Evolutionary conservation across 768 basidiomycete genomes (phyloP).

Genomic region (Mycena galericulata): DNA sequence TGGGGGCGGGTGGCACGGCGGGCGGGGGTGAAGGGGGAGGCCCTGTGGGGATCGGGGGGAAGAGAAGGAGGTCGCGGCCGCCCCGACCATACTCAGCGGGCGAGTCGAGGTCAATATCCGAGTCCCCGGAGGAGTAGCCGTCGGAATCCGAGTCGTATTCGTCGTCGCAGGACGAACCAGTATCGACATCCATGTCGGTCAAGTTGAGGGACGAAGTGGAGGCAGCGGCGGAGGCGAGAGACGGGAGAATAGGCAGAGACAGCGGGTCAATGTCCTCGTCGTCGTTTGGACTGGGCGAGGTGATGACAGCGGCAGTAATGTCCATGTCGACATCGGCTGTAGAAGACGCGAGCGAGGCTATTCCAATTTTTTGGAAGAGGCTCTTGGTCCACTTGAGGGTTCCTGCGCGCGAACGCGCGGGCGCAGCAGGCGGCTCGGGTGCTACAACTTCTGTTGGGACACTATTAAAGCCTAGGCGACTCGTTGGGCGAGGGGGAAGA

Average conservation of each 20-base stretch:
- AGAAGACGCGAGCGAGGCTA: slow-evolving; percentile 7
- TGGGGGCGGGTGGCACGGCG: slow-evolving; percentile 21
- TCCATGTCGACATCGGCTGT: slow-evolving; percentile 33
- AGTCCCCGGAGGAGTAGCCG: slow-evolving; percentile 36
- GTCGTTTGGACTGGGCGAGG: slow-evolving; percentile 28
- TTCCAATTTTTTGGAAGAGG: slow-evolving; percentile 37
- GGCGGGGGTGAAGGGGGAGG: slow-evolving; percentile 29
- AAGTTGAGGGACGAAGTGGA: slow-evolving; percentile 27
- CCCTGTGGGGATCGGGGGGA: slow-evolving; percentile 26
- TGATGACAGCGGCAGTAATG: slow-evolving; percentile 31
- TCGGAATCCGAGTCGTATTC: slow-evolving; percentile 41
- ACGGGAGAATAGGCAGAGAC: slow-evolving; percentile 29
- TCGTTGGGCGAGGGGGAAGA: slow-evolving; percentile 59
- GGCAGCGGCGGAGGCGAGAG: slow-evolving; percentile 22
- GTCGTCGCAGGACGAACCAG: slow-evolving; percentile 34
- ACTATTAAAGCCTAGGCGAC: slow-evolving; percentile 60
- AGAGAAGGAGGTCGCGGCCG: slow-evolving; percentile 19
- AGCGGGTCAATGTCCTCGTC: slow-evolving; percentile 32
- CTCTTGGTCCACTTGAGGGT: slow-evolving; percentile 35
- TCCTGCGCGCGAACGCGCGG: slow-evolving; percentile 10
- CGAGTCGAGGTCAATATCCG: slow-evolving; percentile 38
- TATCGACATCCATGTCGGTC: slow-evolving; percentile 32
- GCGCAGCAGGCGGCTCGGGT: neutral
- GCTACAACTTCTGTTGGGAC: slow-evolving; percentile 6
- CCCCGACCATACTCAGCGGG: slow-evolving; percentile 20